Conservation (phyloP, 2,329 filamentous ascomycete genomes). For the Fusarium dimerum region DNA sequence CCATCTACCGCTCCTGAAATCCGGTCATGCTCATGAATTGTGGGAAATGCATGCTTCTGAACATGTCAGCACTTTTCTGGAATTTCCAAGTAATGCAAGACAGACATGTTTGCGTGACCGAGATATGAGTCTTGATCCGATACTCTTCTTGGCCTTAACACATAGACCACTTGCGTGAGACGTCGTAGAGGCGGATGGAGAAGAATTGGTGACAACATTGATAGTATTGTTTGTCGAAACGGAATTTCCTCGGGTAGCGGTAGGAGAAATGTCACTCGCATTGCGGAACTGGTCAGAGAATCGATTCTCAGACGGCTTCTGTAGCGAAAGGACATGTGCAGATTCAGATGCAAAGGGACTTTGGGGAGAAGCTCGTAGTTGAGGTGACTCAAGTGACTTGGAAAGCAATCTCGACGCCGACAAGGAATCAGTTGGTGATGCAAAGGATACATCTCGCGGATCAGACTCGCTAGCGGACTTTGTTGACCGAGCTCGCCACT, state of each 20-base stretch:
- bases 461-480: constrained; percentile 40
- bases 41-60: constrained; percentile 7
- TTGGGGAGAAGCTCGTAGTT: constrained; percentile 20
- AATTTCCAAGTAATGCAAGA: neutral
- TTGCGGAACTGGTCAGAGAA: constrained; percentile 11
- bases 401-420: constrained; percentile 12
- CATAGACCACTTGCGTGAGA: constrained; percentile 10
- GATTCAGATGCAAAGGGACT: constrained; percentile 51
- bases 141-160: constrained; percentile 23
- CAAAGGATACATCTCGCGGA: constrained; percentile 15
- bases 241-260: constrained; percentile 2
- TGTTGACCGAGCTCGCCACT: constrained; percentile 41
- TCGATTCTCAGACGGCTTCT: constrained; percentile 31
- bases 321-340: constrained; percentile 49
- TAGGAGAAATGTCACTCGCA: constrained; percentile 5
- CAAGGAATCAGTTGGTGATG: constrained; percentile 28
- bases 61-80: constrained; percentile 1
- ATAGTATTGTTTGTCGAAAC: constrained; percentile 9
- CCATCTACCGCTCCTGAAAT: constrained; percentile 9
- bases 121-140: constrained; percentile 24
- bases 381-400: constrained; percentile 10
- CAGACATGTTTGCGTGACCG: constrained; percentile 16
- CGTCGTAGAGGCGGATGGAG: neutral
- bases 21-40: constrained; percentile 20
- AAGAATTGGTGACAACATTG: neutral